Evolutionary conservation across 768 basidiomycete species (phyloP).

Genomic region (Leccinellum rugosiceps): DNA sequence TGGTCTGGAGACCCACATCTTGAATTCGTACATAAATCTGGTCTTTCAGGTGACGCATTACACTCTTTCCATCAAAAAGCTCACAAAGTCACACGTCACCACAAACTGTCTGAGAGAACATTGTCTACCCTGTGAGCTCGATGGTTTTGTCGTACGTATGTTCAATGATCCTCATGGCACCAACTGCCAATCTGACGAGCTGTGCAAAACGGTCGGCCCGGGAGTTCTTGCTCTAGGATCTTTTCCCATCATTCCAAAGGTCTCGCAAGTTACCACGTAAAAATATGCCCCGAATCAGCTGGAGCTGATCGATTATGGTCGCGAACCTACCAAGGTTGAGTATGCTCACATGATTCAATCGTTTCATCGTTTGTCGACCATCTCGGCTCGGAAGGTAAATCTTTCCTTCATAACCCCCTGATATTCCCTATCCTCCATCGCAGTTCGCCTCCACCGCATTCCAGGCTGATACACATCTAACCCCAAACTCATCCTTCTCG

Average conservation of each 20-base stretch:
- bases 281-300: slow-evolving; percentile 68
- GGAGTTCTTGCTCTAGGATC: slow-evolving; percentile 69
- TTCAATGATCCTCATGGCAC: slow-evolving; percentile 90
- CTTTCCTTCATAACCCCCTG: slow-evolving; percentile 59
- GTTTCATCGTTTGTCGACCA: slow-evolving; percentile 91
- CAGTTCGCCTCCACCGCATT: slow-evolving; percentile 4
- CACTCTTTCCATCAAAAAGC: slow-evolving; percentile 63
- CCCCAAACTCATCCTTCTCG: slow-evolving; percentile 12
- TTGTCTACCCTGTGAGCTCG: slow-evolving; percentile 92
- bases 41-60: slow-evolving; percentile 91
- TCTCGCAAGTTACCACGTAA: neutral
- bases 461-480: slow-evolving; percentile 19
- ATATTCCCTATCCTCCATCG: slow-evolving; percentile 32
- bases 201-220: slow-evolving; percentile 90
- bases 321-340: slow-evolving; percentile 67
- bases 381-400: slow-evolving; percentile 70
- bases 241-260: neutral
- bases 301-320: slow-evolving; percentile 85
- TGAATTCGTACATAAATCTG: slow-evolving; percentile 95
- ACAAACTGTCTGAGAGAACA: slow-evolving; percentile 87
- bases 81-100: slow-evolving; percentile 91
- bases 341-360: slow-evolving; percentile 90
- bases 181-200: slow-evolving; percentile 96
- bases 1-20: slow-evolving; percentile 94
- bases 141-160: slow-evolving; percentile 93